Evolutionary conservation across 345 rosid species (phyloP), one percentile per base, ranked within the genome.

Genomic region (Aethionema arabicum): DNA sequence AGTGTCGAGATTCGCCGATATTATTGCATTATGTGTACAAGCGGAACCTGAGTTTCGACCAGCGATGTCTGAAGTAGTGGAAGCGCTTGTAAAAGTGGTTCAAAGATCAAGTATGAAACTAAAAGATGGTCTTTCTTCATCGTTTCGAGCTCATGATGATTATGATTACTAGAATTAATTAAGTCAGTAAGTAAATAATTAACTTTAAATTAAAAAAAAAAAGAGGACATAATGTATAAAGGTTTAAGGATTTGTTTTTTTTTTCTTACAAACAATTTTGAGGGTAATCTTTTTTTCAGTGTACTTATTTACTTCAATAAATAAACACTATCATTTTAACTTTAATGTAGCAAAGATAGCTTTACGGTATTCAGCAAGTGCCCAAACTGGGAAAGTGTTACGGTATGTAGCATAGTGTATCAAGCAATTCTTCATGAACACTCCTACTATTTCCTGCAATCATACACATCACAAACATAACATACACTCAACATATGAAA

Each of bases 1-100:
- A 6, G 66, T 91, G 69, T 82, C 98, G 29, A 75, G 92, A 61
- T 88, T 91, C 68, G 95, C 96, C 3, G 95, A 88, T 50, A 59
- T 82, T 32, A 80, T 91, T 14, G 87, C 88, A 27, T 81, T 83
- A 27, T 91, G 98, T 53, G 86, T 88, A 29, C 95, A 91, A 70
- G 84, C 69, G 44, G 96, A 93, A 72, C 91, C 90, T 0, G 86
- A 81, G 61, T 83, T 82, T 58, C 85, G 97, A 69, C 96, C 99
- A 33, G 81, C 91, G 0, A 85, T 90, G 88, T 82, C 96, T 1
- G 96, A 87, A 81, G 88, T 90, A 70, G 99, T 90, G 67, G 82
- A 84, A 27, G 57, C 59, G 0, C 66, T 72, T 41, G 76, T 66
- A 41, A 38, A 72, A 30, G 60, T 72, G 68, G 72, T 72, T 53